Evolutionary conservation across 257 asterid species (phyloP), one percentile per base, ranked within the genome.

Genomic region (Gardenia jasminoides): DNA sequence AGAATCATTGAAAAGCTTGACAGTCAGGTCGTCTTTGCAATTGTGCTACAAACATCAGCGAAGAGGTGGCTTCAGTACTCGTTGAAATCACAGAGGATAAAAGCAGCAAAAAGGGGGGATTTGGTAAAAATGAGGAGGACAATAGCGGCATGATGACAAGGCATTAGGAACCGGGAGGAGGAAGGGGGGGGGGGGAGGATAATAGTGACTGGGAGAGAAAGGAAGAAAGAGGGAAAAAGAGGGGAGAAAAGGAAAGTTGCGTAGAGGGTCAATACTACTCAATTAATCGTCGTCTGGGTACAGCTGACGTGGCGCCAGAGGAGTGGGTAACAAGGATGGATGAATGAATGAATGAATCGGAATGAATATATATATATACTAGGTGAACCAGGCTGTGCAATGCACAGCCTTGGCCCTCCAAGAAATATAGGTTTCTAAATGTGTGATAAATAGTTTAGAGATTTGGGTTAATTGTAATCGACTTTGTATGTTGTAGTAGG

Each of bases 221-320:
- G n/a, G 19, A 17, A 47, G 61, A 47, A 59, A 43, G n/a, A 56
- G 19, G 5, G 15, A 30, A 67, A 68, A 36, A 70, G 7, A 17
- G 20, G n/a, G 19, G 15, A 41, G 54, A 47, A 59, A 43, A 19
- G 48, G 70, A 87, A 86, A 90, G 88, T 83, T 61, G 94, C 91
- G 92, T 93, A 81, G 84, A 86, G 84, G 92, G 92, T 90, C 86
- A 88, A 88, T 88, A 80, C 80, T 80, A 90, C 88, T 87, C 82
- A 84, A 75, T 84, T 83, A 78, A 84, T 83, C 77, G 81, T 47
- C 71, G 11, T 76, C 82, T 81, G 19, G 56, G 19, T 19, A 19
- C 66, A 4, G 82, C 15, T 85, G 93, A 90, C 89, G 92, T 88
- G 96, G 84, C 75, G 58, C 84, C 47, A 79, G 43, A 26, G 19